A percentile compares a stretch with the other conserved stretches of the same genome.
These are phyloP conservation scores for Venturia asperata DNA, from an alignment of 2,329 filamentous ascomycete genomes.

Conservation along the genomic window DNA sequence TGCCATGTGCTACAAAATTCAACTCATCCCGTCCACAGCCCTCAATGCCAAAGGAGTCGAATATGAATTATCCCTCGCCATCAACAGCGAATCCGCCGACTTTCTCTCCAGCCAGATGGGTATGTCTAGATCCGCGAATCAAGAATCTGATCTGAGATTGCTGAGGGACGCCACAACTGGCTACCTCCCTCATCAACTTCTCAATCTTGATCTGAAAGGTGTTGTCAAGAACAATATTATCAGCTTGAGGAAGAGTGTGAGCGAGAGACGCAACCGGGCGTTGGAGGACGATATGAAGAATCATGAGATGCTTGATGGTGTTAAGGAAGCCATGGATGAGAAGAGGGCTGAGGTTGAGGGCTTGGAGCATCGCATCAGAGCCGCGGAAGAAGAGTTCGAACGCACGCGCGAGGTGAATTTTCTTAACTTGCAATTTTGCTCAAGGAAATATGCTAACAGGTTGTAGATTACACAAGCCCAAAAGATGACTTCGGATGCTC, in stretches of 20 bases:
- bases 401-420: constrained; percentile 68
- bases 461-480: constrained; percentile 64
- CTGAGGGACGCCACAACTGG: constrained; percentile 75
- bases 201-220: constrained; percentile 82
- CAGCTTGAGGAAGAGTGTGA: constrained; percentile 77
- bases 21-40: constrained; percentile 76
- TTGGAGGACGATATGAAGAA: constrained; percentile 92
- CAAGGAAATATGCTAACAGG: not conserved
- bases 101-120: constrained; percentile 53
- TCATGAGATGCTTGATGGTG: constrained; percentile 84
- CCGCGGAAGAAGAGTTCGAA: constrained; percentile 89
- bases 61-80: constrained; percentile 77
- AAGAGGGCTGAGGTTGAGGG: constrained; percentile 89
- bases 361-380: constrained; percentile 77
- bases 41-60: constrained; percentile 77
- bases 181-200: constrained; percentile 80
- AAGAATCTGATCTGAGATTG: constrained; percentile 61
- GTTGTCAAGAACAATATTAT: constrained; percentile 73
- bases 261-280: constrained; percentile 73
- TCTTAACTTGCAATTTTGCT: constrained; percentile 9
- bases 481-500: constrained; percentile 79
- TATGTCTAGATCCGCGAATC: constrained; percentile 36
- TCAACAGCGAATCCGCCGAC: constrained; percentile 61
- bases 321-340: constrained; percentile 95
- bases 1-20: constrained; percentile 86